A percentile compares a stretch with the other conserved stretches of the same genome.
These are phyloP conservation scores for Harringtonia aguacate DNA, from an alignment of 2,329 filamentous ascomycete genomes.

Conservation along the genomic window DNA sequence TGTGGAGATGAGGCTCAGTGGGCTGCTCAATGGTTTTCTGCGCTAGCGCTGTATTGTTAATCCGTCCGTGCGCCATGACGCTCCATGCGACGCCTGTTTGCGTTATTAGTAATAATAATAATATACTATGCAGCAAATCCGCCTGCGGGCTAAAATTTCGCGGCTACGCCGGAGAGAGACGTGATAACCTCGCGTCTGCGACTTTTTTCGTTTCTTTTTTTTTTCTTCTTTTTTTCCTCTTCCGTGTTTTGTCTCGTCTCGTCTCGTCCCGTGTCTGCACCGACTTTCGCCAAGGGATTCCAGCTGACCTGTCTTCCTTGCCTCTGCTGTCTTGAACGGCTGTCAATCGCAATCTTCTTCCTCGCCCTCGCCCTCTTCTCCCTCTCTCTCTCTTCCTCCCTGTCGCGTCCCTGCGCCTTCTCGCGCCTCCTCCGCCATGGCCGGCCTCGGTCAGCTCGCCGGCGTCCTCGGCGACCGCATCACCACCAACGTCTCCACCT, in stretches of 20 bases:
- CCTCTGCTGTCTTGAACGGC: background rate
- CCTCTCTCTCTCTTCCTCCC: too few relatives aligned
- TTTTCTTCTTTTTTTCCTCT: background rate
- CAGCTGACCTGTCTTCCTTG: background rate
- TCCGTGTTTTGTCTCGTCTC: background rate
- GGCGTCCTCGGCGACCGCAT: slow-evolving; percentile 21
- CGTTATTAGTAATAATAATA: too few relatives aligned
- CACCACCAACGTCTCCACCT: slow-evolving; percentile 35
- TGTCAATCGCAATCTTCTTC: background rate
- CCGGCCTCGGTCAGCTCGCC: slow-evolving; percentile 16
- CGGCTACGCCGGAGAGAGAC: too few relatives aligned
- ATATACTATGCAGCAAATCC: background rate
- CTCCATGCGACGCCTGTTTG: too few relatives aligned
- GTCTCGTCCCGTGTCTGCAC: background rate
- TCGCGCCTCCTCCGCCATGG: slow-evolving; percentile 12
- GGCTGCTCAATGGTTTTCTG: too few relatives aligned
- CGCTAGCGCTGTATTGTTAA: background rate
- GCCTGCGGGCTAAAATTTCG: background rate
- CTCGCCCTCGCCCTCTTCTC: background rate
- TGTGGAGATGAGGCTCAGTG: too few relatives aligned
- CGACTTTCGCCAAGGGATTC: background rate
- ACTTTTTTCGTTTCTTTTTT: background rate
- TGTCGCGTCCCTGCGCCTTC: background rate
- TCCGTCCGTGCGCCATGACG: background rate
- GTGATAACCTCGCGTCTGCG: background rate